These are phyloP conservation scores for Trypanosoma lewisi DNA, from an alignment of 208 protist species.

Conservation along the genomic window DNA sequence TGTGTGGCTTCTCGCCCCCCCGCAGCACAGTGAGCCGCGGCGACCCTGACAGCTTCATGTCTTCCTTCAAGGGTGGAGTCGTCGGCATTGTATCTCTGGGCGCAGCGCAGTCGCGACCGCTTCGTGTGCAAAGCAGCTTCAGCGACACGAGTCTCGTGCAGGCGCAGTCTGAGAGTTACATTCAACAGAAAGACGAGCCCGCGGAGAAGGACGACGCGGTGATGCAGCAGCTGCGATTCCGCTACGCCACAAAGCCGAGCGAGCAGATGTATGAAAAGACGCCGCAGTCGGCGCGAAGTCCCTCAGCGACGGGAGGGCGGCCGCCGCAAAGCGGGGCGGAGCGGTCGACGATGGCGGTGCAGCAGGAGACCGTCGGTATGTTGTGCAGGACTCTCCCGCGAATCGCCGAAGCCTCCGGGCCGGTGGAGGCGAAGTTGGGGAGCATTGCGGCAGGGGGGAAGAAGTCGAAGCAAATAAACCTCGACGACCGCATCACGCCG, in stretches of 20 bases:
- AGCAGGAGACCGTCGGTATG: conserved; percentile 20
- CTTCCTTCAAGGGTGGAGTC: too few relatives aligned
- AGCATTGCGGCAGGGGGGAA: neutral
- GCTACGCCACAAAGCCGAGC: conserved; percentile 5
- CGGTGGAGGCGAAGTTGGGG: neutral
- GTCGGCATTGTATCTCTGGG: too few relatives aligned
- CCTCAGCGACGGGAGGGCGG: neutral
- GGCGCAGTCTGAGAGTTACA: too few relatives aligned
- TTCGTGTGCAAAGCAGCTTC: too few relatives aligned
- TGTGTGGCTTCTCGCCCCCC: too few relatives aligned
- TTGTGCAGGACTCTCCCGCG: conserved; percentile 13
- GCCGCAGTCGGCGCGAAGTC: neutral
- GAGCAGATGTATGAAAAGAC: conserved; percentile 4
- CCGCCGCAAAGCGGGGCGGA: conserved; percentile 3
- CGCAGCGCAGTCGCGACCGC: too few relatives aligned
- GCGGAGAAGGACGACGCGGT: neutral
- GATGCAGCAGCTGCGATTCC: conserved; percentile 5
- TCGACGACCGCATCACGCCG: conserved; percentile 65
- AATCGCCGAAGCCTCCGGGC: neutral
- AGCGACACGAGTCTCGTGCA: too few relatives aligned
- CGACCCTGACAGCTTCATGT: too few relatives aligned
- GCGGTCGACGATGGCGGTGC: conserved; percentile 8
- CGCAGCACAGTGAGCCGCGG: too few relatives aligned
- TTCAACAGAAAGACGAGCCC: too few relatives aligned
- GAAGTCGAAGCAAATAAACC: neutral